Percentiles rank a stretch among this genome's conserved stretches.
Evolutionary conservation across 164 flowering plant species (phyloP).

Genomic region (Sedum album): DNA sequence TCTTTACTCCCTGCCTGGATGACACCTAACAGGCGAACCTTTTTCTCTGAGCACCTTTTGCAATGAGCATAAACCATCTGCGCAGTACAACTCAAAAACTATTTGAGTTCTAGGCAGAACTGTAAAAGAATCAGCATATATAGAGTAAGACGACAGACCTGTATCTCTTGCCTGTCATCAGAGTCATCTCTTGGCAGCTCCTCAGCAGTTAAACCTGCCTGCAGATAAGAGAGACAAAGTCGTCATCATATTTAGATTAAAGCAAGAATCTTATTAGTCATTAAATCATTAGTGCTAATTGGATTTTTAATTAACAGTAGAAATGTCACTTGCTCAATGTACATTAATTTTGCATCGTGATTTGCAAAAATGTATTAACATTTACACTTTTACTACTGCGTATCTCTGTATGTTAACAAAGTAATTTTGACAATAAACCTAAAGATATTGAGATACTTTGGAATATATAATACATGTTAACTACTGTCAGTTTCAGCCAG

Average conservation of each 20-base stretch:
- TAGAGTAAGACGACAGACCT: conserved; percentile 28
- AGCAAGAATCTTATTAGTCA: no score
- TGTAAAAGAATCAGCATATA: conserved; percentile 7
- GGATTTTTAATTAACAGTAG: no score
- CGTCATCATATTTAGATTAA: not conserved
- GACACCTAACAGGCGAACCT: conserved; percentile 67
- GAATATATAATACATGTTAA: no score
- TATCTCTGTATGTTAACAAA: no score
- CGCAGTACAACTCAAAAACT: conserved; percentile 3
- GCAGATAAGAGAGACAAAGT: conserved; percentile 5
- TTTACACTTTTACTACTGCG: no score
- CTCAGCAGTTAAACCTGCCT: conserved; percentile 84
- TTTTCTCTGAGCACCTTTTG: conserved; percentile 62
- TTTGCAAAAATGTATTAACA: no score
- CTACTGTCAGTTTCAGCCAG: no score
- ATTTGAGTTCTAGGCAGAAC: not conserved
- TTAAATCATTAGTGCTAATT: no score
- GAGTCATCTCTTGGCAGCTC: conserved; percentile 68
- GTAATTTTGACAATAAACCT: no score
- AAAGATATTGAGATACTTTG: no score
- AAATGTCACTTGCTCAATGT: no score
- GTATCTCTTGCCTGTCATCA: conserved; percentile 67
- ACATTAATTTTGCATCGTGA: no score
- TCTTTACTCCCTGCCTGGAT: conserved; percentile 79
- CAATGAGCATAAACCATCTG: conserved; percentile 97